Conservation (phyloP, 1,284 basidiomycete genomes). For the Flammula alnicola region DNA sequence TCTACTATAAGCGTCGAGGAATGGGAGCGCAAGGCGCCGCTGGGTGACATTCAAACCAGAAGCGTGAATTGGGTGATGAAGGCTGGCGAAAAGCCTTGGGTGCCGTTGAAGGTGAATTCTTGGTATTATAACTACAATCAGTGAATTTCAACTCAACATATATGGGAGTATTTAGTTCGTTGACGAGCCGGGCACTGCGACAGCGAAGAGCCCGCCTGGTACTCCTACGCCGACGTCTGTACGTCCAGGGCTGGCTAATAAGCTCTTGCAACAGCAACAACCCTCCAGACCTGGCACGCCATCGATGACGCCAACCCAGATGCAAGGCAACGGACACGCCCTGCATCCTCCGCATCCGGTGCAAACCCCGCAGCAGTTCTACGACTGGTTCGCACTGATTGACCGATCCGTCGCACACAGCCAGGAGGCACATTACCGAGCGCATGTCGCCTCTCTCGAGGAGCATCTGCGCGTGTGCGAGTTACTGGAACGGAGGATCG, state of each 20-base stretch:
- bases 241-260: slow-evolving; percentile 17
- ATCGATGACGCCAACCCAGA: slow-evolving; percentile 25
- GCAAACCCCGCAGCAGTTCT: slow-evolving; percentile 89
- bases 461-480: slow-evolving; percentile 81
- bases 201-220: slow-evolving; percentile 8
- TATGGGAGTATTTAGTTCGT: slow-evolving; percentile 18
- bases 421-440: slow-evolving; percentile 88
- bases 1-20: slow-evolving; percentile 70
- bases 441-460: slow-evolving; percentile 76
- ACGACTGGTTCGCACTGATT: slow-evolving; percentile 90
- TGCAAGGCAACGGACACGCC: slow-evolving; percentile 27
- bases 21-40: slow-evolving; percentile 84
- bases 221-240: slow-evolving; percentile 11
- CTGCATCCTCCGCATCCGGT: slow-evolving; percentile 75
- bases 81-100: slow-evolving; percentile 60
- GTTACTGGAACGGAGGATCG: slow-evolving; percentile 66
- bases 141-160: slow-evolving; percentile 2
- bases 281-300: slow-evolving; percentile 22
- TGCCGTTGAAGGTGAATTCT: slow-evolving; percentile 73
- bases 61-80: slow-evolving; percentile 71
- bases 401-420: slow-evolving; percentile 88
- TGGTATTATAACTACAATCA: slow-evolving; percentile 1
- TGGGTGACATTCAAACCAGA: slow-evolving; percentile 70
- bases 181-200: slow-evolving; percentile 22
- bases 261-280: slow-evolving; percentile 20